Evolutionary conservation across 148 eudicot species (phyloP), one percentile per base, ranked within the genome.

Genomic region (Cornus kousa): DNA sequence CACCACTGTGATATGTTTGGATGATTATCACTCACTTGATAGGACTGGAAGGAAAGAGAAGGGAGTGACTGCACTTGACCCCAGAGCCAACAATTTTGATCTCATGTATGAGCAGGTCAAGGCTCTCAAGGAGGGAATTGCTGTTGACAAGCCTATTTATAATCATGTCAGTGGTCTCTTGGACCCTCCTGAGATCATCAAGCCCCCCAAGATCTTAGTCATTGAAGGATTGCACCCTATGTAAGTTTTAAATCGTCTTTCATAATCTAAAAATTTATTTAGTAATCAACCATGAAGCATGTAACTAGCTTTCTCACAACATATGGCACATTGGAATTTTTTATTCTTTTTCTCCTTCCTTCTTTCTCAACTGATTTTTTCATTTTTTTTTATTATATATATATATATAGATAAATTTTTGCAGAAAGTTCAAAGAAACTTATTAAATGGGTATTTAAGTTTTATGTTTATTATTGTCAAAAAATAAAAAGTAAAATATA

Each of bases 91-190:
- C 72, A 78, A 95, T 65, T 95, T 95, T 85, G 98, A 95, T 77
- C 91, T 96, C 22, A 96, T 96, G 99, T 96, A 94, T 82, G 97
- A 96, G 79, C 99, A 96, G 80, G 99, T 96, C 76, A 96, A 94
- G 81, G 93, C 97, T 59, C 62, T 96, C 16, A 96, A 96, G 70
- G 83, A 87, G 3, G 99, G 99, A 0, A 78, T 82, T 24, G 82
- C 93, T 78, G 92, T 96, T 70, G 83, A 96, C 19, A 96, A 96
- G 77, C 99, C 99, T 68, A 96, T 96, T 76, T 96, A 96, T 43
- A 96, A 96, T 66, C 99, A 96, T 88, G 99, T 96, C 76, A 80
- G 82, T 77, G 99, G 99, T 2, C 87, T 96, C 76, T 79, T 96
- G 68, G 99, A 96, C 71, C 91, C 99, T 74, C 95, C 99, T 48